Evolutionary conservation across 1,284 basidiomycete genomes (phyloP), one percentile per base, ranked within the genome.

Genomic region (Stereum hirsutum): DNA sequence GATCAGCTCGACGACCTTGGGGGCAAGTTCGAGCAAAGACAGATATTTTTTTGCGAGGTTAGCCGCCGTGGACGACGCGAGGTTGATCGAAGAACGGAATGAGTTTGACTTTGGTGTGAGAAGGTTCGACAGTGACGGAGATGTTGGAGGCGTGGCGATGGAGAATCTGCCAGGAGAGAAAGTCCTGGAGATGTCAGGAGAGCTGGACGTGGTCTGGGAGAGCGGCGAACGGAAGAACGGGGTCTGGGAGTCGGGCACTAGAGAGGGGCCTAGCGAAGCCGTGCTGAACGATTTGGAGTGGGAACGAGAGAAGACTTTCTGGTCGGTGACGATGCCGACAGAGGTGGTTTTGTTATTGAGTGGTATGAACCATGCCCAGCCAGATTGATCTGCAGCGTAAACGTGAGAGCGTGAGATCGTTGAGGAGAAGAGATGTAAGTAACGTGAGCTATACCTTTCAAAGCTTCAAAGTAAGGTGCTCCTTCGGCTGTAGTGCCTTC

Each of bases 301-400:
- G 6, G 30, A 41, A n/a, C 15, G 31, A 6, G 30, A 41, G 24
- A 46, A 39, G 6, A 46, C 31, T 5, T 72, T 70, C 52, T 86
- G 74, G 50, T 82, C 74, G 66, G 82, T 77, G 21, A 87, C 83
- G 28, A 88, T 57, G 14, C 84, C 84, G 6, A 87, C 65, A 2
- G 83, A 87, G 0, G 77, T 78, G 7, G 75, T 70, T 7, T 76
- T 80, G 44, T 78, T 69, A 54, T 81, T 75, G 24, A 88, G 66
- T 21, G 84, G 84, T 43, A 88, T 88, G 45, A 81, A 83, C 84
- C 85, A 88, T 6, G 68, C 72, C 78, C 83, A 88, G 5, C 84
- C 84, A 6, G 79, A 75, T 58, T 84, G 78, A 49, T 87, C 84
- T 86, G 49, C n/a, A 23, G n/a, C 36, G 24, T 21, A 31, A 11